These are phyloP conservation scores for Arachis stenosperma DNA, from an alignment of 306 rosid genomes.

Conservation along the genomic window DNA sequence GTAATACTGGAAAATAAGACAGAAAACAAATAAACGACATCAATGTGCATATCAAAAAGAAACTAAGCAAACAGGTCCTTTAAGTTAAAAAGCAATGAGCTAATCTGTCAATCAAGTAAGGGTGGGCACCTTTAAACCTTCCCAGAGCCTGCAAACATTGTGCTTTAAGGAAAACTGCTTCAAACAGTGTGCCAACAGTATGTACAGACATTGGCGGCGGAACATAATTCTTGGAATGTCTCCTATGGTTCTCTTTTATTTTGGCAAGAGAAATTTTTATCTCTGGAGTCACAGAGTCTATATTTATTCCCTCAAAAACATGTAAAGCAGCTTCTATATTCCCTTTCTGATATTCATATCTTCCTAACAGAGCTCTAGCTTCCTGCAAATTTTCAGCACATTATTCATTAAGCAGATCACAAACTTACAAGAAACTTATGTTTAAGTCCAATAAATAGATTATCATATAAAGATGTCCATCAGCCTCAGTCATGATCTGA, in stretches of 20 bases:
- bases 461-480: constrained; percentile 20
- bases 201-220: constrained; percentile 68
- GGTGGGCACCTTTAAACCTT: constrained; percentile 70
- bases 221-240: constrained; percentile 53
- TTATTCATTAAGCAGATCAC: constrained; percentile 17
- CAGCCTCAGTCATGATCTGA: constrained; percentile 22
- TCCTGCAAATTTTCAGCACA: constrained; percentile 62
- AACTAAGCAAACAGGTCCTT: constrained; percentile 25
- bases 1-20: not conserved
- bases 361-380: constrained; percentile 93
- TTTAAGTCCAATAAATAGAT: constrained; percentile 33
- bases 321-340: constrained; percentile 84
- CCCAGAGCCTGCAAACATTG: constrained; percentile 81
- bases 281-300: constrained; percentile 63
- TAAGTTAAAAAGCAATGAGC: constrained; percentile 30
- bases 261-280: constrained; percentile 65
- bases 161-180: constrained; percentile 77
- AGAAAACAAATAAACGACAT: constrained; percentile 22
- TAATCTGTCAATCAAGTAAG: constrained; percentile 34
- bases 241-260: constrained; percentile 56
- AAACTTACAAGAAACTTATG: constrained; percentile 10
- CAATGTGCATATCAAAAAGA: constrained; percentile 18
- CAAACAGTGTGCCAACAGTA: constrained; percentile 76
- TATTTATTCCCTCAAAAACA: constrained; percentile 88
- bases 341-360: constrained; percentile 93